Conservation (phyloP, 331 rosid genomes). For the Malus hybrid region DNA sequence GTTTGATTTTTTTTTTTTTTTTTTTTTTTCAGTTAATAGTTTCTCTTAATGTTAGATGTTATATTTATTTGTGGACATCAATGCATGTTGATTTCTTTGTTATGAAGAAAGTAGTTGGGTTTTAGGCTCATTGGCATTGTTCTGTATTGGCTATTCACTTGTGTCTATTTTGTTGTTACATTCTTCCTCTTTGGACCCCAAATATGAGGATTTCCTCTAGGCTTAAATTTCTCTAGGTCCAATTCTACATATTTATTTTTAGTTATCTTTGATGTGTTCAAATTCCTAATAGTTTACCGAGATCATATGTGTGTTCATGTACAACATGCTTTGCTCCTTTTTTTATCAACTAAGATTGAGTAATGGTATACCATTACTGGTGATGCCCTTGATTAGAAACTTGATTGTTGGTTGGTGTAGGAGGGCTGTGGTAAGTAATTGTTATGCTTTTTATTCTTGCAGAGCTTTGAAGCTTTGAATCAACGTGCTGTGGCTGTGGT, state of each 20-base stretch:
- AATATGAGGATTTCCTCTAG: neutral
- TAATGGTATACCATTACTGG: neutral
- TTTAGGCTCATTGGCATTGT: neutral
- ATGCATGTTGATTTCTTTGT: neutral
- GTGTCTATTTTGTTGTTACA: neutral
- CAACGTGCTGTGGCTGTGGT: conserved; percentile 98
- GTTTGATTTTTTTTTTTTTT: too few relatives aligned
- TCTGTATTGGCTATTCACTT: neutral
- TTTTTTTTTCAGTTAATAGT: neutral
- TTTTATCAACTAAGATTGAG: neutral
- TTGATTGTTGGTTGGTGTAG: neutral
- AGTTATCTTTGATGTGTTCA: neutral
- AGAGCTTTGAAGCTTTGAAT: conserved; percentile 98
- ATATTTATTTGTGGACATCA: neutral
- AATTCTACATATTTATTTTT: too few relatives aligned
- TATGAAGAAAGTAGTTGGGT: too few relatives aligned
- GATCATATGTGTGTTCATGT: neutral
- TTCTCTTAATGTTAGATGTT: neutral
- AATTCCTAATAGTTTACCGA: neutral
- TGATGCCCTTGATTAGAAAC: neutral
- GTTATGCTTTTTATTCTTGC: neutral
- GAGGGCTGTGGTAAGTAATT: neutral
- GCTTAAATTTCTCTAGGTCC: too few relatives aligned
- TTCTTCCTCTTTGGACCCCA: neutral
- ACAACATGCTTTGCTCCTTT: neutral